Base-by-base conservation (phyloP, 2,329 filamentous ascomycete genomes). In the Pleomassaria siparia region DNA sequence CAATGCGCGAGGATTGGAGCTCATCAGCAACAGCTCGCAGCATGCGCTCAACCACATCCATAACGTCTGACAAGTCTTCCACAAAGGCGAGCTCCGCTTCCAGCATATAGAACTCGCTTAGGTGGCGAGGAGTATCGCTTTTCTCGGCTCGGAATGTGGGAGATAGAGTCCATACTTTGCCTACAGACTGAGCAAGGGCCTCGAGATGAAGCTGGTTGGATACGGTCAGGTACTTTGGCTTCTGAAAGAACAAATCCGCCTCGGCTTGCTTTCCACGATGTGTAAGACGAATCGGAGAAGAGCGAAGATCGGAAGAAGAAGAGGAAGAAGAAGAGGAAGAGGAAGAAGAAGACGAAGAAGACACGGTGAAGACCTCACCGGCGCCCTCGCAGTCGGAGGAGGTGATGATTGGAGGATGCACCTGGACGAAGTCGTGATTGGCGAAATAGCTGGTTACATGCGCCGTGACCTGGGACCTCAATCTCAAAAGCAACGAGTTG, bases 61-160 rank as follows among this genome's bases (percentile, higher is more conserved):
- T 94, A 58, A 99, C 78, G 21, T 80, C 75, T 24, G 80, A 74
- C 55, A 96, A 77, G 54, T 84, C 75, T 39, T 88, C 79, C 33
- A 86, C 81, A 67, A 96, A 96, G 62, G 84, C 86, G 67, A 91
- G 77, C 71, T 99, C 94, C 13, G 86, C 91, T 72, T 99, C 94
- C 2, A 99, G 81, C 94, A 99, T 97, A 74, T 97, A 97, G 64
- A 99, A 97, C 66, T 99, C 94, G 74, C 90, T 96, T 51, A 99
- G 77, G 72, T 99, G 94, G 22, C 94, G 85, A 5, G 91, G 86
- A 0, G 94, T 97, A 64, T 97, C 91, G 71, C 91, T 96, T 53
- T 69, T 70, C 33, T 70, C 94, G 3, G 94, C 94, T 29, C 94
- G 84, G 66, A 99, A 99, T 0, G 91, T 95, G 2, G 94, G 94